Evolutionary conservation across 208 protist genomes (phyloP).

Genomic region (Angomonas ambiguus): DNA sequence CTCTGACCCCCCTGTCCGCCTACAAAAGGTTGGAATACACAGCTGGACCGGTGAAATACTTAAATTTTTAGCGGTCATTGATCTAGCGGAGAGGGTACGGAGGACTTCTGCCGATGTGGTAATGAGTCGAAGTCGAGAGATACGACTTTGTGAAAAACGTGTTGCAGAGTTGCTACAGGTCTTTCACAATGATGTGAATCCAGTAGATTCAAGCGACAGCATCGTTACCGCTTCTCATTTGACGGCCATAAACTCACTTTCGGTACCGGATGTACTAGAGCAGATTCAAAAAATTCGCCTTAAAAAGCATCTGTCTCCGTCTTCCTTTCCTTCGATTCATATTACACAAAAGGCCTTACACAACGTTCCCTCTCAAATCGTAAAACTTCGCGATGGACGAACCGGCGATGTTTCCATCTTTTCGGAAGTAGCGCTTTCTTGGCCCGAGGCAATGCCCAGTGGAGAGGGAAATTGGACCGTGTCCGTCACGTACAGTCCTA

Average conservation of each 20-base stretch:
- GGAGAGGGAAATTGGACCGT: not conserved
- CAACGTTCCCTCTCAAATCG: constrained; percentile 32
- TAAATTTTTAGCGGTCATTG: not conserved
- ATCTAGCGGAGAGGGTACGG: not conserved
- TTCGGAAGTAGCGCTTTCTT: constrained; percentile 37
- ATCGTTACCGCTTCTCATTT: no score
- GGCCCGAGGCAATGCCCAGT: constrained; percentile 19
- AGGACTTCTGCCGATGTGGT: not conserved
- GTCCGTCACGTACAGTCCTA: constrained; percentile 29
- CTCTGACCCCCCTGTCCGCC: not conserved
- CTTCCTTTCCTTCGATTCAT: constrained; percentile 39
- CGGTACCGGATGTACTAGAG: constrained; percentile 35
- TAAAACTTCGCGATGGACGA: constrained; percentile 23
- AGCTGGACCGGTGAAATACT: not conserved
- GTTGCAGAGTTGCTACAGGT: not conserved
- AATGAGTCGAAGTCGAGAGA: not conserved
- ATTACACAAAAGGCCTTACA: constrained; percentile 58
- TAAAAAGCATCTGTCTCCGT: constrained; percentile 21
- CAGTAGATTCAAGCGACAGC: not conserved
- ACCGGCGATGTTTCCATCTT: constrained; percentile 53
- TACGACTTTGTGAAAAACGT: not conserved
- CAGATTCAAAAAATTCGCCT: constrained; percentile 46
- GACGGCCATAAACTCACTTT: not conserved
- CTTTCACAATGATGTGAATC: no score
- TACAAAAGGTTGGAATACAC: not conserved